Conservation (phyloP, 768 basidiomycete species). For the Mycena rosella region DNA sequence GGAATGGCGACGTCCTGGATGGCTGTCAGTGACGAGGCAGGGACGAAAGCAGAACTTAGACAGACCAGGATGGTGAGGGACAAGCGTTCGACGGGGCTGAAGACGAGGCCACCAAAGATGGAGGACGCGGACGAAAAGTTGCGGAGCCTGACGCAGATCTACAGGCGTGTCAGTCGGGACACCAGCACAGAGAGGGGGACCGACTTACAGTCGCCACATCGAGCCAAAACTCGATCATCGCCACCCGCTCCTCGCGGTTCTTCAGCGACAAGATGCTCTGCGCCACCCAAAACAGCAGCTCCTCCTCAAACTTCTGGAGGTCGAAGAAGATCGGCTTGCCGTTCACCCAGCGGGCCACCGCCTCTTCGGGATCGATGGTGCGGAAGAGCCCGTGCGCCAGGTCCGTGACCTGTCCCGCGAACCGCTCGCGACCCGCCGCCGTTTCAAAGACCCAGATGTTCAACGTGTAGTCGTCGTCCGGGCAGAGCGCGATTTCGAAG, state of each 20-base stretch:
- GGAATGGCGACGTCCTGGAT: conserved; percentile 39
- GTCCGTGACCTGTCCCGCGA: conserved; percentile 61
- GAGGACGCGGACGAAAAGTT: conserved; percentile 60
- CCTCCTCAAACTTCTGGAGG: conserved; percentile 46
- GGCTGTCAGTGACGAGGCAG: background rate
- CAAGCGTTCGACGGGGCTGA: conserved; percentile 52
- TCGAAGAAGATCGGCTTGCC: conserved; percentile 41
- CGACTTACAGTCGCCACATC: conserved; percentile 58
- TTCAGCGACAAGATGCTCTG: conserved; percentile 44
- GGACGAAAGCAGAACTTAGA: background rate
- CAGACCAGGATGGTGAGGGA: conserved; percentile 52
- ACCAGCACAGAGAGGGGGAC: conserved; percentile 1
- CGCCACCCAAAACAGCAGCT: conserved; percentile 54
- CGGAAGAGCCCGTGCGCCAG: conserved; percentile 52
- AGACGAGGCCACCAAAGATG: conserved; percentile 58
- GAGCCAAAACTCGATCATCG: conserved; percentile 57
- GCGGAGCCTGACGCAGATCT: conserved; percentile 60
- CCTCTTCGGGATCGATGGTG: conserved; percentile 57
- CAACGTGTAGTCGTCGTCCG: conserved; percentile 42
- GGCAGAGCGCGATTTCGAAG: conserved; percentile 44
- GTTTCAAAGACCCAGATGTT: conserved; percentile 52
- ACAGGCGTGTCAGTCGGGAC: conserved; percentile 23
- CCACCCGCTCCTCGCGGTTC: conserved; percentile 40
- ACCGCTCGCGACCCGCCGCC: conserved; percentile 52
- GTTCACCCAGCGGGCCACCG: conserved; percentile 55